Base-by-base conservation (phyloP, 495 filamentous ascomycete species). In the Penicilliopsis zonata region DNA sequence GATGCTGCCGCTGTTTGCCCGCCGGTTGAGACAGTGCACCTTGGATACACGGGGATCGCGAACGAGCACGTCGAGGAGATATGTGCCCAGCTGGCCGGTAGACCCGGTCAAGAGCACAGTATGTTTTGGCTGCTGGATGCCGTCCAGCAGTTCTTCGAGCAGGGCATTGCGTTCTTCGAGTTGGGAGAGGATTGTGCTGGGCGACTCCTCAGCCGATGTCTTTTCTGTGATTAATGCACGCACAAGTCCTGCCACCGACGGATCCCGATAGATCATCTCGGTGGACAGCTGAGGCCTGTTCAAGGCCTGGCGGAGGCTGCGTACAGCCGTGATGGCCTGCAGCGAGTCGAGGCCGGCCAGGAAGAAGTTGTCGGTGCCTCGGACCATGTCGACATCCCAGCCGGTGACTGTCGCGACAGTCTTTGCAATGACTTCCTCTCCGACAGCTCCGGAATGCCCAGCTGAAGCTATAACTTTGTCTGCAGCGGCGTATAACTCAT, bases 91-190 rank as follows among this genome's bases (percentile, higher is more conserved):
- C 6, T 40, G 30, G 2, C 55, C 55, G 0, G 52, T 59, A 7
- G 52, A 59, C 18, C 56, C 56, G 2, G 55, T 57, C 0, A 61
- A 33, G 15, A 46, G 31, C 12, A 54, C 32, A n/a, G 0, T 46
- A 27, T 27, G 25, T n/a, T n/a, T n/a, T n/a, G n/a, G n/a, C n/a
- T n/a, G n/a, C n/a, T n/a, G n/a, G n/a, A n/a, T n/a, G n/a, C n/a
- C n/a, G n/a, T n/a, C n/a, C 21, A 20, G 18, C 1, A 13, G 9
- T 10, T 20, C 10, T 4, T 32, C 20, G 2, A 15, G 18, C 14
- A 31, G 18, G 18, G 20, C 9, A 27, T 31, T 2, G 25, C 13
- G 9, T 2, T 30, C 30, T 16, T 24, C 9, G 18, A 31, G 12
- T 25, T 35, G 14, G 13, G 25, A 34, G 9, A 35, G 17, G 3